phyloP scores from a whole-genome alignment of 768 basidiomycete species.

The Lepiota brunneoincarnata region DNA sequence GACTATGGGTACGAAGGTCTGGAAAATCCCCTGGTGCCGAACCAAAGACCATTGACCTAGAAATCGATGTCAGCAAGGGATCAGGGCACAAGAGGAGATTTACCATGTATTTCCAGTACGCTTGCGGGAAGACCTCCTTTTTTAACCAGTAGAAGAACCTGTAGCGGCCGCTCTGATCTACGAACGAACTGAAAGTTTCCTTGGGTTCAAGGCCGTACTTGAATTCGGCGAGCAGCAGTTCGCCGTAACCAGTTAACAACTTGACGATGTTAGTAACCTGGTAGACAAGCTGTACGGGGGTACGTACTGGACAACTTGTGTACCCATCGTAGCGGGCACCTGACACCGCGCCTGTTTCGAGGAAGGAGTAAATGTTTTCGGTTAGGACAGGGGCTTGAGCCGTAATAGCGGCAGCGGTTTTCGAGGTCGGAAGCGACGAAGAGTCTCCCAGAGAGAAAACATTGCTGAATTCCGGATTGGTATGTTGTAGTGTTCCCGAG shows the following conservation, averaged over 20 bases:
- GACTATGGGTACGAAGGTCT: slow-evolving; percentile 27
- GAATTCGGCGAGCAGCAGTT: slow-evolving; percentile 89
- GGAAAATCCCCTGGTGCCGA: slow-evolving; percentile 32
- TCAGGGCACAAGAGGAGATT: slow-evolving; percentile 11
- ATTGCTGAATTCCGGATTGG: slow-evolving; percentile 75
- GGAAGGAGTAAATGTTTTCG: slow-evolving; percentile 78
- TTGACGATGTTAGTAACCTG: slow-evolving; percentile 23
- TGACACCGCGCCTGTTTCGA: slow-evolving; percentile 71
- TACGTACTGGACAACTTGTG: slow-evolving; percentile 79
- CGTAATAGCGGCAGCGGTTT: slow-evolving; percentile 94
- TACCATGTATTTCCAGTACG: slow-evolving; percentile 78
- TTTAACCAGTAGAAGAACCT: slow-evolving; percentile 87
- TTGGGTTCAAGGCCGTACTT: slow-evolving; percentile 88
- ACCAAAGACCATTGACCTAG: slow-evolving; percentile 45
- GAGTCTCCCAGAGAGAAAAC: slow-evolving; percentile 93
- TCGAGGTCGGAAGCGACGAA: slow-evolving; percentile 89
- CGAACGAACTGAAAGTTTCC: slow-evolving; percentile 70
- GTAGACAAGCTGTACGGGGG: slow-evolving; percentile 4
- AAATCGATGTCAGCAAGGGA: slow-evolving; percentile 6
- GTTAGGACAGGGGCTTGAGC: slow-evolving; percentile 87
- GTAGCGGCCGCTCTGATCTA: slow-evolving; percentile 74
- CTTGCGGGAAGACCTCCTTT: slow-evolving; percentile 75
- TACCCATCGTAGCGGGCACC: slow-evolving; percentile 83
- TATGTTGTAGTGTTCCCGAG: slow-evolving; percentile 76
- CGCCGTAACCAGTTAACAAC: slow-evolving; percentile 80